Percentiles rank a stretch among this genome's conserved stretches.
phyloP scores from a whole-genome alignment of 345 rosid species.

The Microthlaspi erraticum region DNA sequence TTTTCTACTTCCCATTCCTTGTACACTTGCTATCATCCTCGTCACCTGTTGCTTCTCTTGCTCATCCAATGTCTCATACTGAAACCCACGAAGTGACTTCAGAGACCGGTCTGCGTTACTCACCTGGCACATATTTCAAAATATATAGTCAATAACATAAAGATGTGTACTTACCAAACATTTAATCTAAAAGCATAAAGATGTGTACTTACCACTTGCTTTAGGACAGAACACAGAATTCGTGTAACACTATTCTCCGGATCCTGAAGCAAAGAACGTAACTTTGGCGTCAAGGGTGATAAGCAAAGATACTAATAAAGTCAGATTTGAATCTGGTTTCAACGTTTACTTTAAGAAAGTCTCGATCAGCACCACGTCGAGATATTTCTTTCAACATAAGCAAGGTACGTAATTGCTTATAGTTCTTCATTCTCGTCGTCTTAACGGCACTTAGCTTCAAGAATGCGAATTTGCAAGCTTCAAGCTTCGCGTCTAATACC shows the following conservation, averaged over 20 bases:
- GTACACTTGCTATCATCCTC: constrained; percentile 42
- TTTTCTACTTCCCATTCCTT: constrained; percentile 47
- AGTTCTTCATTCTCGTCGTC: constrained; percentile 48
- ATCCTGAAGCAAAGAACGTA: constrained; percentile 42
- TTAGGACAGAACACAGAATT: constrained; percentile 48
- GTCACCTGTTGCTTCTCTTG: constrained; percentile 40
- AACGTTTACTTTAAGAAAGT: constrained; percentile 44
- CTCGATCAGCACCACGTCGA: constrained; percentile 51
- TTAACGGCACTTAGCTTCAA: constrained; percentile 46
- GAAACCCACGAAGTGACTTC: constrained; percentile 43
- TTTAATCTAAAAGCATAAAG: not conserved
- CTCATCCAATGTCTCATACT: constrained; percentile 44
- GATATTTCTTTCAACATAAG: constrained; percentile 49
- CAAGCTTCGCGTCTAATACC: constrained; percentile 48
- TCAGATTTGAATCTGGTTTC: constrained; percentile 5
- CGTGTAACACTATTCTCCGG: constrained; percentile 49
- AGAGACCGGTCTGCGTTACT: constrained; percentile 46
- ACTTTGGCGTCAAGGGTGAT: constrained; percentile 1
- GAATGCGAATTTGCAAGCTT: constrained; percentile 51
- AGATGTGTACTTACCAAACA: not conserved
- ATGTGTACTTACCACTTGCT: constrained; percentile 46
- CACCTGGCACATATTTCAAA: constrained; percentile 32
- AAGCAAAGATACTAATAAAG: constrained; percentile 24
- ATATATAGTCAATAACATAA: not conserved
- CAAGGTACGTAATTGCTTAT: constrained; percentile 47